Percentiles rank a stretch among this genome's conserved stretches.
Conservation (phyloP, 1,284 basidiomycete genomes). For the Hortiboletus rubellus region DNA sequence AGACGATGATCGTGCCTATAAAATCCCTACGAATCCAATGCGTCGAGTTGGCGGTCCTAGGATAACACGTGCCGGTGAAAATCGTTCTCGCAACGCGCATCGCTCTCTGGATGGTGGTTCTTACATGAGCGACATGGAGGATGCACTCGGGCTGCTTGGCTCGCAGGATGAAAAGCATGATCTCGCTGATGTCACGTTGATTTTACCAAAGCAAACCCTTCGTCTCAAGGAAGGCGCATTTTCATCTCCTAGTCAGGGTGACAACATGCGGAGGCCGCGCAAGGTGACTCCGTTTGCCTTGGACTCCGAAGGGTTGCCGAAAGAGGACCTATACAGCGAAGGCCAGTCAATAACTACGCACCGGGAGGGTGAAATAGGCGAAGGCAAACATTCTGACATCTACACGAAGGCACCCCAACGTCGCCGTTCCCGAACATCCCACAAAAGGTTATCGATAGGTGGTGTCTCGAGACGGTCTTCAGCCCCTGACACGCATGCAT, state of each 20-base stretch:
- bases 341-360: not conserved
- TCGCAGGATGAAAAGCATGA: not conserved
- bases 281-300: slow-evolving; percentile 14
- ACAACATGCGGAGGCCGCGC: not conserved
- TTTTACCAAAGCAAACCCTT: not conserved
- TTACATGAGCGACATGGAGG: not conserved
- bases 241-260: not conserved
- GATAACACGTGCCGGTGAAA: not conserved
- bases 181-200: not conserved
- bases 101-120: slow-evolving; percentile 6
- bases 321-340: not conserved
- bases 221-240: not conserved
- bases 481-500: slow-evolving; percentile 20
- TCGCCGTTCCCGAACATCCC: slow-evolving; percentile 10
- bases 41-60: slow-evolving; percentile 1
- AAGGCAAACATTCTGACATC: slow-evolving; percentile 8
- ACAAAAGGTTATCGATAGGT: not conserved
- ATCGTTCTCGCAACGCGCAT: not conserved
- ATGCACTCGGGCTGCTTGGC: not conserved
- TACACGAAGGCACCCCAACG: slow-evolving; percentile 22
- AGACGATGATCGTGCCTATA: not conserved
- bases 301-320: not conserved
- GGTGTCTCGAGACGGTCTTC: slow-evolving; percentile 12
- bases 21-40: not conserved
- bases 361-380: not conserved